Evolutionary conservation across 2,329 filamentous ascomycete species (phyloP).

Genomic region (Furcasterigmium sp.): DNA sequence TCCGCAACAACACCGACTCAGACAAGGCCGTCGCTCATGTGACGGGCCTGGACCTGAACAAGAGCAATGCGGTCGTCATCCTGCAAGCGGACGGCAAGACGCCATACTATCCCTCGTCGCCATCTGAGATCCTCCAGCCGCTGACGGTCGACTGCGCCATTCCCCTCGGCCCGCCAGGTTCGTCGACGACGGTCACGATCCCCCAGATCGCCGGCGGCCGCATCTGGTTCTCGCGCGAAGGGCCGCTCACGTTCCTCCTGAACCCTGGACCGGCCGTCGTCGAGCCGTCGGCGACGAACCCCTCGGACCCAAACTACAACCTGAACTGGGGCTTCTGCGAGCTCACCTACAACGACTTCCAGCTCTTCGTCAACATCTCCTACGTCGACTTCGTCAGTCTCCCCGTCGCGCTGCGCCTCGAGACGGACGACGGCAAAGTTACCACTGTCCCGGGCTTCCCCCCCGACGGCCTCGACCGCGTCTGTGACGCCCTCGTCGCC

Average conservation of each 20-base stretch:
- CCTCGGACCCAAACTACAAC: constrained; percentile 55
- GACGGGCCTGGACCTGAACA: constrained; percentile 59
- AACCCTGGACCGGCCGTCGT: constrained; percentile 70
- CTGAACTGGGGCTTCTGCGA: constrained; percentile 64
- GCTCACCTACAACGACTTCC: constrained; percentile 57
- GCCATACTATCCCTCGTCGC: constrained; percentile 59
- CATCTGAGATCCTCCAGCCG: constrained; percentile 41
- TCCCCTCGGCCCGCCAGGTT: constrained; percentile 54
- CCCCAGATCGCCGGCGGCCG: constrained; percentile 66
- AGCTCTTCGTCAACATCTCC: constrained; percentile 65
- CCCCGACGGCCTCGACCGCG: constrained; percentile 35
- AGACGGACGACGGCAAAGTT: constrained; percentile 35
- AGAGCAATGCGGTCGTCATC: constrained; percentile 54
- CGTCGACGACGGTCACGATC: constrained; percentile 55
- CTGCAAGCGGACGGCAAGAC: constrained; percentile 62
- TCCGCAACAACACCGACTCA: constrained; percentile 62
- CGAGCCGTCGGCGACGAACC: constrained; percentile 68
- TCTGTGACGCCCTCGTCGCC: constrained; percentile 37
- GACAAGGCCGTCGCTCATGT: constrained; percentile 62
- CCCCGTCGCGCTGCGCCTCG: constrained; percentile 54
- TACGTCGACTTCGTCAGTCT: constrained; percentile 72
- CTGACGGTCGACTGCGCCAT: constrained; percentile 58
- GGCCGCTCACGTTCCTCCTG: constrained; percentile 59
- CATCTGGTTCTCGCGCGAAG: constrained; percentile 64
- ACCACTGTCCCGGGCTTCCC: constrained; percentile 46